A percentile compares a stretch with the other conserved stretches of the same genome.
Evolutionary conservation across 1,284 basidiomycete species (phyloP).

Genomic region (Thecaphora frezii): DNA sequence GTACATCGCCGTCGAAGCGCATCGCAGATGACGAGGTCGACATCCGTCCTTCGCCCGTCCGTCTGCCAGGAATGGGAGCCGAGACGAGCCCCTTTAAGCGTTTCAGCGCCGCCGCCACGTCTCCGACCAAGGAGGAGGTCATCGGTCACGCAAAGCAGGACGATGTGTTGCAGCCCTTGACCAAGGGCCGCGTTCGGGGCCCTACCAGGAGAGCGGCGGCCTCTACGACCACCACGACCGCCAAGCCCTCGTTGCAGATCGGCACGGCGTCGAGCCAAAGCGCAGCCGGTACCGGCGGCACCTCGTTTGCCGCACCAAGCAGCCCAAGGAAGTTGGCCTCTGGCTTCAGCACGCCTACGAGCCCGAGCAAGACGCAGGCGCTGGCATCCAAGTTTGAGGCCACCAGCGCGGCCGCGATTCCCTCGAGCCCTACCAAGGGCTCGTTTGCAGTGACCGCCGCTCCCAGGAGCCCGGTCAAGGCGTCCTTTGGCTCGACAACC

Average conservation of each 20-base stretch:
- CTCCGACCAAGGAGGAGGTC: not conserved
- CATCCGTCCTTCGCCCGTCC: slow-evolving; percentile 24
- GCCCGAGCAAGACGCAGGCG: too few species aligned
- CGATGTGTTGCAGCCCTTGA: slow-evolving; percentile 6
- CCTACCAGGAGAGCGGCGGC: slow-evolving; percentile 1
- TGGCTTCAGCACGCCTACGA: too few species aligned
- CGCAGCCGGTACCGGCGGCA: not conserved
- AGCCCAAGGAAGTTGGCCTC: too few species aligned
- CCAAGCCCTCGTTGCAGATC: not conserved
- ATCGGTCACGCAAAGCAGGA: not conserved
- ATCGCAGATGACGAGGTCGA: slow-evolving; percentile 15
- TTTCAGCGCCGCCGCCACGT: slow-evolving; percentile 9
- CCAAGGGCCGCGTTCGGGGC: slow-evolving; percentile 5
- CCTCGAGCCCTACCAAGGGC: too few species aligned
- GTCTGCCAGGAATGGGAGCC: slow-evolving; percentile 36
- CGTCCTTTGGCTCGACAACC: too few species aligned
- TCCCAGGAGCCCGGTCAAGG: too few species aligned
- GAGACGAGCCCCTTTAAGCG: slow-evolving; percentile 25
- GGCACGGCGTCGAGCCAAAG: not conserved
- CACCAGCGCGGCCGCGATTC: too few species aligned
- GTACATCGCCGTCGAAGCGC: too few species aligned
- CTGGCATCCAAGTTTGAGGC: too few species aligned
- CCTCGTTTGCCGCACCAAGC: too few species aligned
- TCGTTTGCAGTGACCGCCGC: too few species aligned
- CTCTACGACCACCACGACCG: not conserved